Conservation (phyloP, 768 basidiomycete genomes). For the Dioszegia aurantiaca region DNA sequence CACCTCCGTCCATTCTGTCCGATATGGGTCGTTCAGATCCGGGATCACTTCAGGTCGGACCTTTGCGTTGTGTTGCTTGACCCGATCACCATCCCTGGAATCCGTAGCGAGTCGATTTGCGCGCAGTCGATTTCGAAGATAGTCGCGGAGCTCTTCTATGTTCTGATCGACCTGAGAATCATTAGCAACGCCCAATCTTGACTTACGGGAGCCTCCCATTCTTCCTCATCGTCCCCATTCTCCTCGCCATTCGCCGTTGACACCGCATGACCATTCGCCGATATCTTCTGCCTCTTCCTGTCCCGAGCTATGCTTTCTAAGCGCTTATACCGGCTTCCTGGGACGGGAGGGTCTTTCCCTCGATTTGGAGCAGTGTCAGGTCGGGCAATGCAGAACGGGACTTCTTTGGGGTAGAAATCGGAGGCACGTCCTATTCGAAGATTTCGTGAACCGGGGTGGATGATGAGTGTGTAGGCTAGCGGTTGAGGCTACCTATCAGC, state of each 20-base stretch:
- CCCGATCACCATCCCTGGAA: conserved; percentile 34
- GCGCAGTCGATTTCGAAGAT: conserved; percentile 49
- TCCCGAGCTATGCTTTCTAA: conserved; percentile 19
- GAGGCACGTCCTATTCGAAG: conserved; percentile 53
- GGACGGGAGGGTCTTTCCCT: conserved; percentile 24
- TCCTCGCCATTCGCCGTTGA: conserved; percentile 12
- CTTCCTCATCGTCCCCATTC: conserved; percentile 20
- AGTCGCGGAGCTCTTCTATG: conserved; percentile 57
- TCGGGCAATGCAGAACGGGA: conserved; percentile 50
- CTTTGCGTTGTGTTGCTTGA: conserved; percentile 65
- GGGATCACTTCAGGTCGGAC: conserved; percentile 82
- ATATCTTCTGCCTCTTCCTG: conserved; percentile 20
- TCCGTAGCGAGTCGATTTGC: conserved; percentile 60
- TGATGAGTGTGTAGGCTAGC: conserved; percentile 44
- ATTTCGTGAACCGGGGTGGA: conserved; percentile 54
- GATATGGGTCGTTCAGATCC: conserved; percentile 76
- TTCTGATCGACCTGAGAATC: conserved; percentile 61
- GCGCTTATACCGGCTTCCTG: conserved; percentile 30
- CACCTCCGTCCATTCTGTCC: conserved; percentile 82
- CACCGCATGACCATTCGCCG: conserved; percentile 19
- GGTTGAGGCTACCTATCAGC: conserved; percentile 23
- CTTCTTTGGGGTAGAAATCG: conserved; percentile 50
- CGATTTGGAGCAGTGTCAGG: conserved; percentile 15
- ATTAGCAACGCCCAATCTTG: conserved; percentile 18
- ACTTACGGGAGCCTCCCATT: conserved; percentile 23